Evolutionary conservation across 768 basidiomycete species (phyloP).

Genomic region (Sporobolomyces roseus): DNA sequence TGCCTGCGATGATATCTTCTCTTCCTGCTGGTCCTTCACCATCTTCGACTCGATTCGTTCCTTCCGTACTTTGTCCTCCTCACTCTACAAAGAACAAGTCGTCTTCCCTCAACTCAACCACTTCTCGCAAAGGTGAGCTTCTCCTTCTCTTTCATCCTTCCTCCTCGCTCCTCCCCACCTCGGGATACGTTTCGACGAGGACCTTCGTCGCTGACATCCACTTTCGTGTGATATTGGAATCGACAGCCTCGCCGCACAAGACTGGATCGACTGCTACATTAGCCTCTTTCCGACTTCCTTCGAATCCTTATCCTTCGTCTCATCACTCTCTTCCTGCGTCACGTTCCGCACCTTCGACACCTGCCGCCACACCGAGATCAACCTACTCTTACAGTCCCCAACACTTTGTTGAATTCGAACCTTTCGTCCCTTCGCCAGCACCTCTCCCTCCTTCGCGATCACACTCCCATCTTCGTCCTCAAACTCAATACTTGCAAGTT

Average conservation of each 20-base stretch:
- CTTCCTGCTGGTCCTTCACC: neutral
- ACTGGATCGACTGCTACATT: neutral
- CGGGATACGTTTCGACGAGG: neutral
- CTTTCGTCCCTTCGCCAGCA: neutral
- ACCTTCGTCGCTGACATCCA: neutral
- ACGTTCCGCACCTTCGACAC: constrained; percentile 6
- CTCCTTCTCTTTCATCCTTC: neutral
- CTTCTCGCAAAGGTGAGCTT: neutral
- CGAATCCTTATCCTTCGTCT: constrained; percentile 6
- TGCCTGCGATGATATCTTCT: neutral
- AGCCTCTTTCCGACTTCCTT: constrained; percentile 12
- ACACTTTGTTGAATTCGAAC: constrained; percentile 5
- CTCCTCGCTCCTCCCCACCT: neutral
- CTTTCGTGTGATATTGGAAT: neutral
- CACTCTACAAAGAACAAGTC: too few species aligned
- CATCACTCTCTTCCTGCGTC: neutral
- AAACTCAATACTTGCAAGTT: neutral
- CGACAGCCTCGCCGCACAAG: neutral
- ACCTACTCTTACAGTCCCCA: neutral
- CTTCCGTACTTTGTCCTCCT: neutral
- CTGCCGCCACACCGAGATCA: neutral
- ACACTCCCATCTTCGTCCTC: neutral
- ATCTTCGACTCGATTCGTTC: neutral
- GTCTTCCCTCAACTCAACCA: neutral
- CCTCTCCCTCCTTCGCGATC: neutral